These are phyloP conservation scores for Plectosphaerella sp. DNA, from an alignment of 2,329 filamentous ascomycete species.

Conservation along the genomic window DNA sequence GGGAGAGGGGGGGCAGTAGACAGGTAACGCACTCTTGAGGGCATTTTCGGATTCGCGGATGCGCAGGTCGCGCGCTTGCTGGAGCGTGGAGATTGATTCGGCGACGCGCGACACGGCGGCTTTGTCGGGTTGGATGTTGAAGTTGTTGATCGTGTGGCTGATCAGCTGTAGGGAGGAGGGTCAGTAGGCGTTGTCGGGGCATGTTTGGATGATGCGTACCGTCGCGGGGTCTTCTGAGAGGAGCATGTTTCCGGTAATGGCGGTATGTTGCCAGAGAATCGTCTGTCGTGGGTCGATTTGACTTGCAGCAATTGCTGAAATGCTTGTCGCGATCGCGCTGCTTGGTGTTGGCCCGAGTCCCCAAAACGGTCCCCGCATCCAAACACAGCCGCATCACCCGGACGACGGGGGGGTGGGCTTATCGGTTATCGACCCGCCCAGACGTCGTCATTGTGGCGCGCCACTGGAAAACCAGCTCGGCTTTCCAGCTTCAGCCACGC, in stretches of 20 bases:
- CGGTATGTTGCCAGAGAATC: too few species aligned
- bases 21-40: conserved; percentile 49
- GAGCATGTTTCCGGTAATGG: conserved; percentile 61
- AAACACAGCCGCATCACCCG: conserved; percentile 18
- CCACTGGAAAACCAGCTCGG: neutral
- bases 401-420: conserved; percentile 18
- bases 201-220: conserved; percentile 41
- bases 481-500: conserved; percentile 3
- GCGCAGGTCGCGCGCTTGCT: conserved; percentile 76
- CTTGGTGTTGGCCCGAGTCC: neutral
- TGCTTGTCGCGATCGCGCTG: neutral
- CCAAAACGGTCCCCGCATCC: conserved; percentile 1
- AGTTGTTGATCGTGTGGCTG: conserved; percentile 85
- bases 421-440: neutral
- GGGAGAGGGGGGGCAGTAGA: neutral
- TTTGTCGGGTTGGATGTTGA: conserved; percentile 90
- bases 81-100: conserved; percentile 78
- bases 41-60: conserved; percentile 64
- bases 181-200: neutral
- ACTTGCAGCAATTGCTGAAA: neutral
- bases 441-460: conserved; percentile 3
- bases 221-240: conserved; percentile 90
- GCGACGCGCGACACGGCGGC: conserved; percentile 76
- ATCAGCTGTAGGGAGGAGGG: conserved; percentile 61
- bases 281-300: neutral